Percentiles rank a stretch among this genome's conserved stretches.
These are phyloP conservation scores for Breynia disticha DNA, from an alignment of 441 rosid genomes.

Conservation along the genomic window DNA sequence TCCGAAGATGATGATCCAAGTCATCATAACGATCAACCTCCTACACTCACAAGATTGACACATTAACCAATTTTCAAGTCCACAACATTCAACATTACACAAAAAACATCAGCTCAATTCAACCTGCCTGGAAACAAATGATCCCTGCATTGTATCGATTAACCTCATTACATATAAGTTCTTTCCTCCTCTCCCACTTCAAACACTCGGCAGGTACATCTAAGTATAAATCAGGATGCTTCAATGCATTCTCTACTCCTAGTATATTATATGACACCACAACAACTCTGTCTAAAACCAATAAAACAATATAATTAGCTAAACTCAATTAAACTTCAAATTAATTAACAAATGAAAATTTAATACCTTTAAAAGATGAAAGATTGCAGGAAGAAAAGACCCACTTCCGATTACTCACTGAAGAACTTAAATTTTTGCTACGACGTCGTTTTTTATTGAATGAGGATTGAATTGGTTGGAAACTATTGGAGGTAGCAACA, in stretches of 20 bases:
- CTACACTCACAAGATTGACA: conserved; percentile 29
- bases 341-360: not conserved
- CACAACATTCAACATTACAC: not conserved
- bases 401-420: conserved; percentile 48
- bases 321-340: not conserved
- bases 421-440: conserved; percentile 17
- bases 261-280: conserved; percentile 78
- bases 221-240: conserved; percentile 67
- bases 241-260: conserved; percentile 70
- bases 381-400: conserved; percentile 40
- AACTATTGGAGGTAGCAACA: conserved; percentile 19
- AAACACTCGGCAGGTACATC: conserved; percentile 40
- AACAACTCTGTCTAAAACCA: conserved; percentile 49
- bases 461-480: conserved; percentile 18
- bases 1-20: conserved; percentile 38
- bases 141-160: conserved; percentile 59
- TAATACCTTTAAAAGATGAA: conserved; percentile 8
- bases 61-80: conserved; percentile 4
- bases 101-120: not conserved
- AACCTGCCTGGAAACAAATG: conserved; percentile 83
- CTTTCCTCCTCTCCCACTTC: conserved; percentile 66
- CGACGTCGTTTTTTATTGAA: conserved; percentile 16
- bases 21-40: conserved; percentile 89
- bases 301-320: not conserved
- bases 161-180: conserved; percentile 58